Percentiles rank a stretch among this genome's conserved stretches.
Evolutionary conservation across 441 rosid genomes (phyloP).

Genomic region (Cnidoscolus chayamansa): DNA sequence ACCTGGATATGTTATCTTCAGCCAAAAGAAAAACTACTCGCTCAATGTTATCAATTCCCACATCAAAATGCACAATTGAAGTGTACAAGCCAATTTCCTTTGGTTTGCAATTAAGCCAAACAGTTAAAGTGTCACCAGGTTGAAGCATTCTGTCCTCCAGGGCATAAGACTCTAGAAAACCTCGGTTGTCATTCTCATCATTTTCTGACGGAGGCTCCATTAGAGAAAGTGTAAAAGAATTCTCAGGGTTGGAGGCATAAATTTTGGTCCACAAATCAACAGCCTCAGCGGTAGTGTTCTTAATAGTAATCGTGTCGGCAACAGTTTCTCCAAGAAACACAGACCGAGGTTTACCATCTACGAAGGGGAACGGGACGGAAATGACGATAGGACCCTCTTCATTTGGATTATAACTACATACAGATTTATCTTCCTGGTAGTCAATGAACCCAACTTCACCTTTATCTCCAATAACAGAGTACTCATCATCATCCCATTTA

Average conservation of each 20-base stretch:
- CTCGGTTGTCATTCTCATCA: constrained; percentile 17
- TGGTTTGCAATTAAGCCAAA: constrained; percentile 65
- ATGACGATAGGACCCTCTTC: constrained; percentile 42
- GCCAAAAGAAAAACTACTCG: constrained; percentile 51
- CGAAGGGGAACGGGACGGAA: constrained; percentile 50
- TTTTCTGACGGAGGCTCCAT: constrained; percentile 46
- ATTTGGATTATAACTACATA: constrained; percentile 33
- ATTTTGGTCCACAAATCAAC: constrained; percentile 56
- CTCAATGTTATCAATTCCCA: constrained; percentile 43
- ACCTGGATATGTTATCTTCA: constrained; percentile 53
- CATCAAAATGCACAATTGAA: constrained; percentile 46
- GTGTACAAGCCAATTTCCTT: constrained; percentile 55
- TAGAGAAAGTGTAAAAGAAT: constrained; percentile 47
- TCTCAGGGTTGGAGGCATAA: constrained; percentile 45
- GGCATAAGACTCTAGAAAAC: constrained; percentile 36
- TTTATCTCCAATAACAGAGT: constrained; percentile 47
- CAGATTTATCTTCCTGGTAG: constrained; percentile 42
- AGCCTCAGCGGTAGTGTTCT: constrained; percentile 41
- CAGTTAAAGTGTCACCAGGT: constrained; percentile 35
- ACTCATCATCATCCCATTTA: constrained; percentile 37
- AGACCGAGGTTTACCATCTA: constrained; percentile 45
- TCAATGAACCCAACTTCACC: constrained; percentile 54
- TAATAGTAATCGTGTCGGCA: constrained; percentile 34
- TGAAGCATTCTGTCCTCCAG: constrained; percentile 58
- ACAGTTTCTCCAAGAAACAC: constrained; percentile 42